Percentiles rank a stretch among this genome's conserved stretches.
Conservation (phyloP, 75 land plant genomes). For the Sequoia sempervirens region DNA sequence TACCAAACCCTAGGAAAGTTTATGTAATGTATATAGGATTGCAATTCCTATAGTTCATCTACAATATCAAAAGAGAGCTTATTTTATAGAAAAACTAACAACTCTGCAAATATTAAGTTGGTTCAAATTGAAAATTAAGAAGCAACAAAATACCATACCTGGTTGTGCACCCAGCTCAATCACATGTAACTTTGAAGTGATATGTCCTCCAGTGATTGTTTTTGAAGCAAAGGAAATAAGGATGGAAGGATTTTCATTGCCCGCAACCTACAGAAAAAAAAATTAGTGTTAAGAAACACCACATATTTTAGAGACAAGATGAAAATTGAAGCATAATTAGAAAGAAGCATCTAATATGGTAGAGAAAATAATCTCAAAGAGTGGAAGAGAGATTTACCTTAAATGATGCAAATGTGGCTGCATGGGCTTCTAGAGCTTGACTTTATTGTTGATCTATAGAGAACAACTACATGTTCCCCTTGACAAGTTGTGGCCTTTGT, state of each 20-base stretch:
- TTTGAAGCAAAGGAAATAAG: no score
- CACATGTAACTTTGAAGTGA: constrained; percentile 88
- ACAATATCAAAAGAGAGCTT: neutral
- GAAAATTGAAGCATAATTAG: neutral
- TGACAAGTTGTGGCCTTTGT: no score
- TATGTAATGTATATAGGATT: no score
- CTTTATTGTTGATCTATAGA: no score
- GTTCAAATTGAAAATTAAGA: neutral
- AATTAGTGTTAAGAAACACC: neutral
- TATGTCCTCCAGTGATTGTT: no score
- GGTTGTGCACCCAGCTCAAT: constrained; percentile 97
- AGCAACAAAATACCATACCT: constrained; percentile 37
- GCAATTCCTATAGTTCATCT: neutral
- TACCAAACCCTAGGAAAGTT: no score
- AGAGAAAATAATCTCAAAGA: no score
- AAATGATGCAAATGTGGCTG: no score
- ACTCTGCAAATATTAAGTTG: neutral
- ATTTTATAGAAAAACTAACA: neutral
- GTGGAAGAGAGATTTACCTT: no score
- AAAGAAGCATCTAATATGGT: neutral
- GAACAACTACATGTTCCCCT: no score
- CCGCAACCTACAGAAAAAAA: constrained; percentile 55
- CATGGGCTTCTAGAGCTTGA: no score
- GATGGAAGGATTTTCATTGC: no score
- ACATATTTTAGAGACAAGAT: neutral